Conservation (phyloP, 768 basidiomycete genomes). For the Kwoniella dejecticola region DNA sequence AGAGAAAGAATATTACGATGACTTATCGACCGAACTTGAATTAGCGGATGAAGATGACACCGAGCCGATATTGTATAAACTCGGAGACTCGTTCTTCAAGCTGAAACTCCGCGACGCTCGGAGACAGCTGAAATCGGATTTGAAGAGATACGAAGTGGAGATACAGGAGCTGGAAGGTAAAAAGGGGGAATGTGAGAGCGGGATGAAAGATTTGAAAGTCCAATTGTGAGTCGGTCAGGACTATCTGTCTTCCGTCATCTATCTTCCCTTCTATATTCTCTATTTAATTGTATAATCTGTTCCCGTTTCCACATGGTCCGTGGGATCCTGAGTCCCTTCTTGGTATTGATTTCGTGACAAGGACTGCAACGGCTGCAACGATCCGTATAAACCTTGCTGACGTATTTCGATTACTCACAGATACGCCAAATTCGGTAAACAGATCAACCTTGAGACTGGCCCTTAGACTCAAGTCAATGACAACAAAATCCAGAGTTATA, state of each 20-base stretch:
- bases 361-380: no score
- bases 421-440: conserved; percentile 88
- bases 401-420: no score
- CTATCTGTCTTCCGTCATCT: not conserved
- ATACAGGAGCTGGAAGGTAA: conserved; percentile 42
- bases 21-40: conserved; percentile 82
- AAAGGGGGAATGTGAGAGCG: conserved; percentile 50
- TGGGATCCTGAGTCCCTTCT: no score
- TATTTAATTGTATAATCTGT: no score
- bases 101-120: conserved; percentile 68
- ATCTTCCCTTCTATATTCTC: no score
- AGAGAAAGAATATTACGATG: conserved; percentile 93
- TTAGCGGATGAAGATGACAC: conserved; percentile 73
- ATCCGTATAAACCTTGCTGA: not conserved
- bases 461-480: not conserved
- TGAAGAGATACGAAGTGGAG: conserved; percentile 40
- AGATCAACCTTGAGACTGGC: conserved; percentile 77
- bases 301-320: no score
- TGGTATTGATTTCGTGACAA: no score
- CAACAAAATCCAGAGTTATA: no score
- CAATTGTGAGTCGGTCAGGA: conserved; percentile 43
- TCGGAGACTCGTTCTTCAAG: conserved; percentile 87
- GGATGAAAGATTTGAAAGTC: conserved; percentile 56
- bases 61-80: conserved; percentile 78
- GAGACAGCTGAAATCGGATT: conserved; percentile 47